These are phyloP conservation scores for Pistacia atlantica DNA, from an alignment of 345 rosid genomes.

Conservation along the genomic window DNA sequence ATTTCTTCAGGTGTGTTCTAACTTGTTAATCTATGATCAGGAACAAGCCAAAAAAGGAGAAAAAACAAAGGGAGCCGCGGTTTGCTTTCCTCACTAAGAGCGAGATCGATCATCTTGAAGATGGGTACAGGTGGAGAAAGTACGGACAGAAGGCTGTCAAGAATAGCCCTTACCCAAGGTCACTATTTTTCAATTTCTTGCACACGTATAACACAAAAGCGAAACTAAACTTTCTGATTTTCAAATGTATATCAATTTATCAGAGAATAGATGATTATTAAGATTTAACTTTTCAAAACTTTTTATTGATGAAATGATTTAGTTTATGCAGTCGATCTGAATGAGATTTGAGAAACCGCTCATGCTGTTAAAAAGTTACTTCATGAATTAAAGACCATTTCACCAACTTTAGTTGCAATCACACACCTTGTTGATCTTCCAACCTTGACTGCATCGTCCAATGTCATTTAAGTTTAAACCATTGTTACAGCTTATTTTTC, in stretches of 20 bases:
- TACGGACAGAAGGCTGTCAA: conserved; percentile 51
- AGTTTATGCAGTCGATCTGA: neutral
- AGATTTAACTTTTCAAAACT: neutral
- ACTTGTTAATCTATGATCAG: conserved; percentile 19
- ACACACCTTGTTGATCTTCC: neutral
- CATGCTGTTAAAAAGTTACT: neutral
- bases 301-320: neutral
- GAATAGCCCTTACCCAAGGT: conserved; percentile 43
- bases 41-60: conserved; percentile 41
- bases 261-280: neutral
- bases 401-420: conserved; percentile 13
- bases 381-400: conserved; percentile 12
- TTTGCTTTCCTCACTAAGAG: conserved; percentile 44
- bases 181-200: neutral
- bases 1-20: neutral
- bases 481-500: neutral
- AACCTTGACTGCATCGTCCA: neutral
- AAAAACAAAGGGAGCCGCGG: conserved; percentile 32
- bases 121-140: conserved; percentile 50
- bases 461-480: neutral
- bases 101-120: conserved; percentile 45
- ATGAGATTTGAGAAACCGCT: conserved; percentile 6
- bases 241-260: neutral
- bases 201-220: neutral
- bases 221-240: conserved; percentile 10